These are phyloP conservation scores for Arachnomyces sp. DNA, from an alignment of 2,329 filamentous ascomycete species.

Conservation along the genomic window DNA sequence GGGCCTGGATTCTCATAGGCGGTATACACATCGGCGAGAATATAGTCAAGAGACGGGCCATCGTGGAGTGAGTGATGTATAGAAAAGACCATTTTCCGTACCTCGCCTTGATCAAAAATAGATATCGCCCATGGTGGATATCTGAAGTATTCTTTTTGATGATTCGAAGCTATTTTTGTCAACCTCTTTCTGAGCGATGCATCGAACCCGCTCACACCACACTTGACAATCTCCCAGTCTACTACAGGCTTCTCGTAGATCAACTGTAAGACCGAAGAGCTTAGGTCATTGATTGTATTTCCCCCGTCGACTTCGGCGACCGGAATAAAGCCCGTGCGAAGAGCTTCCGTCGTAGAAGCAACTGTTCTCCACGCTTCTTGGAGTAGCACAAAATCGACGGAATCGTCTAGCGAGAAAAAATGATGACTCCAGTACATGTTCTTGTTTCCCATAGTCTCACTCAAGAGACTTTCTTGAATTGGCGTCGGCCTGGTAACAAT, in stretches of 20 bases:
- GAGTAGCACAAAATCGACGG: slow-evolving; percentile 22
- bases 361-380: slow-evolving; percentile 27
- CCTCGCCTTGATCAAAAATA: slow-evolving; percentile 19
- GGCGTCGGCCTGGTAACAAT: slow-evolving; percentile 24
- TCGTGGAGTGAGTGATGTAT: slow-evolving; percentile 30
- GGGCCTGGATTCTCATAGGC: slow-evolving; percentile 14
- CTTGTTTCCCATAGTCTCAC: slow-evolving; percentile 32
- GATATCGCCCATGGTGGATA: slow-evolving; percentile 33
- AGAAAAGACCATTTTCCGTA: slow-evolving; percentile 28
- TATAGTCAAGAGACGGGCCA: slow-evolving; percentile 23
- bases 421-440: slow-evolving; percentile 35
- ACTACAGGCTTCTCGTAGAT: slow-evolving; percentile 19
- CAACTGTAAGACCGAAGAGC: slow-evolving; percentile 23
- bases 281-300: neutral
- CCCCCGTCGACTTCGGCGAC: slow-evolving; percentile 16
- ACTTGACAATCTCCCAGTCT: slow-evolving; percentile 19
- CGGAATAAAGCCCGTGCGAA: slow-evolving; percentile 32
- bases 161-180: slow-evolving; percentile 16
- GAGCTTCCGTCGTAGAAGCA: slow-evolving; percentile 24
- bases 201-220: slow-evolving; percentile 10
- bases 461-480: slow-evolving; percentile 32
- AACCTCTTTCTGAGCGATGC: slow-evolving; percentile 15
- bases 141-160: slow-evolving; percentile 22
- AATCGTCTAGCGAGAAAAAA: slow-evolving; percentile 24
- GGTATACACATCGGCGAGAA: slow-evolving; percentile 20